phyloP scores from a whole-genome alignment of 108 stramenopile genomes.

The Skeletonema grethae region DNA sequence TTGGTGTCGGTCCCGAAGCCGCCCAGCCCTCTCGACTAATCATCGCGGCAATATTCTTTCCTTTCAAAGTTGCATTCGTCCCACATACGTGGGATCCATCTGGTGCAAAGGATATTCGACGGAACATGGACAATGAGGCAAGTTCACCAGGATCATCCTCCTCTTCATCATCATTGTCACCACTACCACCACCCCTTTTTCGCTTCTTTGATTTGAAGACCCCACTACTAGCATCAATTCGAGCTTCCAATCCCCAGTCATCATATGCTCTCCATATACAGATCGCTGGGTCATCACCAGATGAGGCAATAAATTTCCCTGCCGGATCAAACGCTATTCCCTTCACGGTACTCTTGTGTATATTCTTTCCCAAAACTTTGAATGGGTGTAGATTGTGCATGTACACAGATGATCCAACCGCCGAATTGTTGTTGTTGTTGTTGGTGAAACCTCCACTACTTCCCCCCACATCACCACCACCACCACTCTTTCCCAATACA shows the following conservation, averaged over 20 bases:
- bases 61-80: slow-evolving; percentile 81
- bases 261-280: slow-evolving; percentile 89
- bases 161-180: slow-evolving; percentile 35
- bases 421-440: no score
- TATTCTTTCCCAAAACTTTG: slow-evolving; percentile 71
- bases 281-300: slow-evolving; percentile 85
- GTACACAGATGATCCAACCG: background rate
- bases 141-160: slow-evolving; percentile 61
- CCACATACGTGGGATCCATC: slow-evolving; percentile 87
- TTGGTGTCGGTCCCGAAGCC: slow-evolving; percentile 54
- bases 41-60: slow-evolving; percentile 87
- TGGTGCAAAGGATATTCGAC: slow-evolving; percentile 83
- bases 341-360: slow-evolving; percentile 86
- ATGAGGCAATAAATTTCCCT: slow-evolving; percentile 78
- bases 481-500: slow-evolving; percentile 26
- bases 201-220: slow-evolving; percentile 67
- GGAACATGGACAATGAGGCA: slow-evolving; percentile 76
- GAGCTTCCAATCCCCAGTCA: slow-evolving; percentile 86
- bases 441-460: background rate
- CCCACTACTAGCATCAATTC: slow-evolving; percentile 70
- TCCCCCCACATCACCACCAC: slow-evolving; percentile 1
- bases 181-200: slow-evolving; percentile 12
- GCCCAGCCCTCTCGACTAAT: slow-evolving; percentile 88
- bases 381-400: slow-evolving; percentile 66
- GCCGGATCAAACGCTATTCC: slow-evolving; percentile 89